These are phyloP conservation scores for Pseudogymnoascus sp. DNA, from an alignment of 2,329 filamentous ascomycete genomes.

Conservation along the genomic window DNA sequence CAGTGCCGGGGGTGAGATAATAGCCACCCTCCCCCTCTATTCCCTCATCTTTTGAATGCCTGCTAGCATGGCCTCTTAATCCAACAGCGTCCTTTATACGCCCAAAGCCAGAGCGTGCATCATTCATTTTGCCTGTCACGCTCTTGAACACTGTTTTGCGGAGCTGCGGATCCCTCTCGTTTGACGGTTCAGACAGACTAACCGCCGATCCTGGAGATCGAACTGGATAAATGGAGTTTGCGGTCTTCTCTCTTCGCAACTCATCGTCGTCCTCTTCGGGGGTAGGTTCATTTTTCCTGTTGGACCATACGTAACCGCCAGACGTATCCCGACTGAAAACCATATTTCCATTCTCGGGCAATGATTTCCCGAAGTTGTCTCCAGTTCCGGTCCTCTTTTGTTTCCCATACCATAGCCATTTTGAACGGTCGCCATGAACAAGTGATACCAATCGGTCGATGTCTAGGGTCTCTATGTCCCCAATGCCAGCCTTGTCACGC, in stretches of 20 bases:
- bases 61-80: conserved; percentile 42
- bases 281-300: conserved; percentile 46
- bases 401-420: conserved; percentile 95
- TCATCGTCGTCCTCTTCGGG: conserved; percentile 49
- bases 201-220: conserved; percentile 41
- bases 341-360: conserved; percentile 41
- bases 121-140: conserved; percentile 70
- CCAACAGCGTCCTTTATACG: conserved; percentile 83
- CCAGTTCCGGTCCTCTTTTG: conserved; percentile 56
- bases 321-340: conserved; percentile 53
- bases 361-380: conserved; percentile 39
- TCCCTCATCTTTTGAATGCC: conserved; percentile 51
- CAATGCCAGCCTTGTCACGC: conserved; percentile 81
- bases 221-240: conserved; percentile 38
- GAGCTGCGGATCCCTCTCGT: conserved; percentile 47
- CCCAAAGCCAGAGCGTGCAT: conserved; percentile 75
- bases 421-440: conserved; percentile 73
- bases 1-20: conserved; percentile 21
- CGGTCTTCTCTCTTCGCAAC: conserved; percentile 39
- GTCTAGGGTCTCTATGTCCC: conserved; percentile 87
- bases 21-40: conserved; percentile 20
- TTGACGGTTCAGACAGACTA: conserved; percentile 42
- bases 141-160: conserved; percentile 69
- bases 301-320: conserved; percentile 39
- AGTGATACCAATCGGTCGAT: conserved; percentile 76